Evolutionary conservation across 805 yeast species (phyloP), one percentile per base, ranked within the genome.

Genomic region (Yarrowia sp.): DNA sequence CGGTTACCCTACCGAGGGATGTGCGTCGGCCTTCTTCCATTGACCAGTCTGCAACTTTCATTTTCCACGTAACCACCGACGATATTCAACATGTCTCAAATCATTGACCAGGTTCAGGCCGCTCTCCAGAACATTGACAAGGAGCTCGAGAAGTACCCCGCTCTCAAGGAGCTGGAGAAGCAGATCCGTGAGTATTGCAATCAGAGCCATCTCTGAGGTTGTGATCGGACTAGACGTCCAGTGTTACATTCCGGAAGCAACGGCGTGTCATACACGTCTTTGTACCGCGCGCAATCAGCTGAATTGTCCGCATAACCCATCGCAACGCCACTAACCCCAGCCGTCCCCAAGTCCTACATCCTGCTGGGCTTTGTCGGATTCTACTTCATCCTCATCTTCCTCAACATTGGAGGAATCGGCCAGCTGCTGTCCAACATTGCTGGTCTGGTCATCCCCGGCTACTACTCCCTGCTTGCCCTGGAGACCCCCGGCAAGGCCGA

Each of bases 401-500:
- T 92, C 70, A 96, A 94, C 77, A 78, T 92, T 68, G 98, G 97
- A 65, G 98, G 97, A 27, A 79, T 94, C 70, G 99, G 99, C 65
- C 96, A 92, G 78, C 84, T 94, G 70, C 81, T 94, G 68, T 88
- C 97, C 66, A 94, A 94, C 79, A 77, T 93, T 69, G 96, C 96
- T 16, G 96, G 97, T 0, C 89, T 94, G 68, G 90, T 83, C 39
- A 73, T 91, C 65, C 99, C 99, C 47, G 93, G 94, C 61, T 93
- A 92, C 78, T 84, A 81, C 72, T 93, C 98, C 8, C 79, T 94
- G 65, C 73, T 83, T 65, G 98, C 99, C 21, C 80, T 94, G 67
- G 88, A 85, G 74, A 87, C 97, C 21, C 66, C 83, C 9, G 71
- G 81, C 16, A 76, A 84, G 41, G 76, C 77, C 42, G 97, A 93